Evolutionary conservation across 1,139 yeast genomes (phyloP), one percentile per base, ranked within the genome.

Genomic region (Pichia sp.): DNA sequence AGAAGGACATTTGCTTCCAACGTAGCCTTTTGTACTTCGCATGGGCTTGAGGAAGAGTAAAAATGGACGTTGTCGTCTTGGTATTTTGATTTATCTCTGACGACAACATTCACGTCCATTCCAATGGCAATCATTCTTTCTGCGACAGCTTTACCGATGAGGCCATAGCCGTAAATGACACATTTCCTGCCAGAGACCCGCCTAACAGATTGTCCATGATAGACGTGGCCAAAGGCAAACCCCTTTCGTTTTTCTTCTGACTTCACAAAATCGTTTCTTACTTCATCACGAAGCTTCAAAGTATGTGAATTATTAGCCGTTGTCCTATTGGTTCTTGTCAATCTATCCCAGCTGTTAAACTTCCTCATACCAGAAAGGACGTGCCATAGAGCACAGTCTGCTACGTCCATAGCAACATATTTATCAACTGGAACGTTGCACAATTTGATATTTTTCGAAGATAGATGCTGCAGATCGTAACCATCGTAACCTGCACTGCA

Each of bases 111-210:
- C 72, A 63, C 75, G 24, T 79, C 71, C 91, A 88, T 85, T 6
- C 91, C 92, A 46, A 89, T 71, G 9, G 73, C 73, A 36, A 73
- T 58, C 60, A 87, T 74, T 61, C 87, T 75, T 49, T 71, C 67
- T 2, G 84, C 95, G 52, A 87, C 80, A 41, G 78, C 75, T 64
- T 77, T 77, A 6, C 96, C 96, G 63, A 89, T 88, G 45, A 81
- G 76, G 1, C 96, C 96, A 64, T 88, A 84, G 0, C 96, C 96
- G 2, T 87, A 80, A 46, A 89, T 78, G 5, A 87, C 83, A 16
- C 81, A 77, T 38, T 62, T 67, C 20, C 52, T 76, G 7, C 38
- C 38, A 24, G 38, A 40, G 4, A 42, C 10, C 38, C 60, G 44
- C 41, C 46, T 49, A n/a, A 52, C 43, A 7, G 53, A 30, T 6